phyloP scores from a whole-genome alignment of 192 early-diverging fungal genomes.

The Coemansia sp. region DNA sequence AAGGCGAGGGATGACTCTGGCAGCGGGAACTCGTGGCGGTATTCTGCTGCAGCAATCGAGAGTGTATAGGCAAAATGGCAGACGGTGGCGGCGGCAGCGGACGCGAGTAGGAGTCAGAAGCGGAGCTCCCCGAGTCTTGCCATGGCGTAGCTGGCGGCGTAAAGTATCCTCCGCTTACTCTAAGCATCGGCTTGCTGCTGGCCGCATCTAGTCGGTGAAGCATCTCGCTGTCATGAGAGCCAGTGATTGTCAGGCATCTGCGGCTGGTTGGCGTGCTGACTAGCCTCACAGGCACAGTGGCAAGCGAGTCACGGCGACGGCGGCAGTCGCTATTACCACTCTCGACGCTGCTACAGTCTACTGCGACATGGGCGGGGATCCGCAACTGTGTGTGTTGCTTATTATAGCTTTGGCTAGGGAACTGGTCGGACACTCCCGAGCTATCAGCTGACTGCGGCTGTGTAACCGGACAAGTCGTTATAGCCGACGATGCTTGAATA shows the following conservation, averaged over 20 bases:
- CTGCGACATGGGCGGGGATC: neutral
- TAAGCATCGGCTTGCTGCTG: neutral
- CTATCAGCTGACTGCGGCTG: neutral
- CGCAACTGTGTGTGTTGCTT: neutral
- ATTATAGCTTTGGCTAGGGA: neutral
- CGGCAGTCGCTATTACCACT: neutral
- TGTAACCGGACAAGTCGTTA: neutral
- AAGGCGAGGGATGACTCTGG: slow-evolving; percentile 7
- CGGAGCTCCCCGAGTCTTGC: neutral
- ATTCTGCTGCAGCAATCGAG: neutral
- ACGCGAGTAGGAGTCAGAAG: neutral
- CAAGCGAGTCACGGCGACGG: neutral
- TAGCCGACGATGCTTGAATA: neutral
- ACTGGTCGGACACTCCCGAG: neutral
- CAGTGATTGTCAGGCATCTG: slow-evolving; percentile 1
- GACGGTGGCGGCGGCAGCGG: neutral
- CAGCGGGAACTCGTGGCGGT: slow-evolving; percentile 3
- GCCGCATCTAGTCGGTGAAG: neutral
- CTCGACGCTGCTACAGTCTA: neutral
- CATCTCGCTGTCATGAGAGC: neutral
- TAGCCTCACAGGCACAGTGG: neutral
- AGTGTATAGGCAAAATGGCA: neutral
- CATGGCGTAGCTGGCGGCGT: neutral
- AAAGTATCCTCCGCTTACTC: neutral
- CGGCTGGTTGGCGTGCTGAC: neutral